Base-by-base conservation (phyloP, 768 basidiomycete genomes). In the Termitomyces sp. region DNA sequence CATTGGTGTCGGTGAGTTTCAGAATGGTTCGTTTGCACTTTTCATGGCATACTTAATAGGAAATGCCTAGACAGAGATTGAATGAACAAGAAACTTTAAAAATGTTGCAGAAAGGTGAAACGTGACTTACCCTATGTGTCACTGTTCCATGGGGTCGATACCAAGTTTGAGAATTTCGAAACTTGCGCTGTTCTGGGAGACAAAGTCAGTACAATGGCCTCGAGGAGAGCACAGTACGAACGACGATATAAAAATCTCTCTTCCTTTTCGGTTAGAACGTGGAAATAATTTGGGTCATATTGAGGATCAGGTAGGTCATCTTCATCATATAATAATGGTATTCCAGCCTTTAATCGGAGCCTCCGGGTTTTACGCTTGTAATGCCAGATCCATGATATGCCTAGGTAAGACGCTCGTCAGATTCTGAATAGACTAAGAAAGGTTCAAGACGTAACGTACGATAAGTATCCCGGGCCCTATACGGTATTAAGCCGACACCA, bases 121-220 rank as follows among this genome's bases (percentile, higher is more conserved):
- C n/a, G 12, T 32, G n/a, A 60, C 78, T 60, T 62, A 85, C 87
- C 56, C 85, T 70, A 62, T 88, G 91, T 0, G 91, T 91, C 56
- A 84, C 84, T 12, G 89, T 91, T 19, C 88, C 88, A 67, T 94
- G 91, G 7, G 91, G 82, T 50, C 87, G 74, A 70, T 93, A 94
- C 91, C 90, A 94, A 1, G 90, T 91, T 70, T 90, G 83, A 41
- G 79, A 80, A 58, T 83, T 74, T 61, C 80, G 77, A 57, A 89
- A 88, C 66, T 85, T 81, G 47, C 75, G 69, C 74, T 90, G 88
- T 58, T 87, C 87, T 88, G 40, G 26, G 56, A 53, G 50, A 26
- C 38, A 24, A 55, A 28, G 38, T 58, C 38, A 56, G 43, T 30
- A 26, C 37, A 57, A 10, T 12, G 22, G 45, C 32, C 41, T 34